A percentile compares a stretch with the other conserved stretches of the same genome.
These are phyloP conservation scores for Cantharellus cinnabarinus DNA, from an alignment of 768 basidiomycete genomes.

Conservation along the genomic window DNA sequence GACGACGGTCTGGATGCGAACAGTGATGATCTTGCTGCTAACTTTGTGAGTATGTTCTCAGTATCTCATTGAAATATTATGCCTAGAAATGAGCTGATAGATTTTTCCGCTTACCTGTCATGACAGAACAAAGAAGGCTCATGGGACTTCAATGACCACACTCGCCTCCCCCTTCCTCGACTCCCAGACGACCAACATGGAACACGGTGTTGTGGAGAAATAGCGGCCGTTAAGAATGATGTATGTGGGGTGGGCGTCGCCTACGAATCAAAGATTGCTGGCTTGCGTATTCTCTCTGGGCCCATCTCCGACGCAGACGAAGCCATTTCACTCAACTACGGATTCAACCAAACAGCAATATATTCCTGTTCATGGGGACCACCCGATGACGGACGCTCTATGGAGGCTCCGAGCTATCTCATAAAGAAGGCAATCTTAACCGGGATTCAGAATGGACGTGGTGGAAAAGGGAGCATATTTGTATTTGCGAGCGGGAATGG, in stretches of 20 bases:
- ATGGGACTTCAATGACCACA: slow-evolving; percentile 93
- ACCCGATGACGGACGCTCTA: slow-evolving; percentile 78
- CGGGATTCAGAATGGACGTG: slow-evolving; percentile 76
- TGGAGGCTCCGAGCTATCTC: slow-evolving; percentile 84
- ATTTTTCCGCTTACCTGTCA: neutral
- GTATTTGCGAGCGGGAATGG: slow-evolving; percentile 98
- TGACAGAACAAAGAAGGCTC: slow-evolving; percentile 65
- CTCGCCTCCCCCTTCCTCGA: slow-evolving; percentile 64
- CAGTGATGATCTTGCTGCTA: slow-evolving; percentile 66
- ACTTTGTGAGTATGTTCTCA: slow-evolving; percentile 51
- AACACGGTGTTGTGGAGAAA: slow-evolving; percentile 92
- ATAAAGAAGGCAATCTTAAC: slow-evolving; percentile 89
- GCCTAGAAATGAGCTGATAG: neutral
- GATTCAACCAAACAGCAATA: slow-evolving; percentile 76
- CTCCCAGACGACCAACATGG: slow-evolving; percentile 89
- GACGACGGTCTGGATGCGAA: slow-evolving; percentile 92
- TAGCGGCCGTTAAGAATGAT: slow-evolving; percentile 80
- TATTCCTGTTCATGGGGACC: slow-evolving; percentile 99
- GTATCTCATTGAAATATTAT: neutral
- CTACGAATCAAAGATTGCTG: slow-evolving; percentile 78
- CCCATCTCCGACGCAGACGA: slow-evolving; percentile 92
- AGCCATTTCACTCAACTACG: slow-evolving; percentile 85
- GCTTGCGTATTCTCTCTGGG: slow-evolving; percentile 85
- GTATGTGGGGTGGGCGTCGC: slow-evolving; percentile 92
- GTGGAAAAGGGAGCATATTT: slow-evolving; percentile 78